Evolutionary conservation across 176 grass and related monocot species (phyloP).

Genomic region (Lolium rigidum): DNA sequence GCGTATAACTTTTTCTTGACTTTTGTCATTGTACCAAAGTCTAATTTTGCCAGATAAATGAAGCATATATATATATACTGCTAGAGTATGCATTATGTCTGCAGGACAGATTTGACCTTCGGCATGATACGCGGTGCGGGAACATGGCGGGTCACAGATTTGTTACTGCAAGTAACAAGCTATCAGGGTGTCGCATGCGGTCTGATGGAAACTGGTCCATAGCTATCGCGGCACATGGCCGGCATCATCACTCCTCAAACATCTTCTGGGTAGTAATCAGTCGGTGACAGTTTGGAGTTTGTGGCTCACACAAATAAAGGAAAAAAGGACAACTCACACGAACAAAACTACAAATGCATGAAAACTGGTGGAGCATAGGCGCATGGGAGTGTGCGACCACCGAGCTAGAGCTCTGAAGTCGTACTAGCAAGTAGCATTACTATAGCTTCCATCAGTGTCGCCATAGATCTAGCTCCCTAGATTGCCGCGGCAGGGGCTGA

Average conservation of each 20-base stretch:
- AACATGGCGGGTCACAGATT: not conserved
- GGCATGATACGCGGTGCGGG: not conserved
- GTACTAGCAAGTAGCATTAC: not conserved
- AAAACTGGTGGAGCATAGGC: slow-evolving; percentile 16
- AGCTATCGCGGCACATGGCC: slow-evolving; percentile 13
- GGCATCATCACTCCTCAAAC: slow-evolving; percentile 19
- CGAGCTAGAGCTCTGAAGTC: not conserved
- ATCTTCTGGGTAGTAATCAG: slow-evolving; percentile 27
- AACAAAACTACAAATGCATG: not conserved
- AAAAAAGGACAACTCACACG: not conserved
- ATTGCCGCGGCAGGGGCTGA: no score
- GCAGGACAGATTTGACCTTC: not conserved
- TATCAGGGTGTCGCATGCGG: no score
- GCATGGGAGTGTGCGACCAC: not conserved
- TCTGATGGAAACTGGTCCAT: not conserved
- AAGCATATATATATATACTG: not conserved
- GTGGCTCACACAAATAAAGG: not conserved
- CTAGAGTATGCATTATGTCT: not conserved
- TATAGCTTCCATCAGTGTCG: not conserved
- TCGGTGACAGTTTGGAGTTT: slow-evolving; percentile 17
- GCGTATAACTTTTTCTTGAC: no score
- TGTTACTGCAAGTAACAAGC: not conserved
- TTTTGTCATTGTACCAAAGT: not conserved
- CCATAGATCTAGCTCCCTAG: not conserved
- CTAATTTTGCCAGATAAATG: not conserved